Conservation (phyloP, 495 filamentous ascomycete species). For the Aspergillus leporis region DNA sequence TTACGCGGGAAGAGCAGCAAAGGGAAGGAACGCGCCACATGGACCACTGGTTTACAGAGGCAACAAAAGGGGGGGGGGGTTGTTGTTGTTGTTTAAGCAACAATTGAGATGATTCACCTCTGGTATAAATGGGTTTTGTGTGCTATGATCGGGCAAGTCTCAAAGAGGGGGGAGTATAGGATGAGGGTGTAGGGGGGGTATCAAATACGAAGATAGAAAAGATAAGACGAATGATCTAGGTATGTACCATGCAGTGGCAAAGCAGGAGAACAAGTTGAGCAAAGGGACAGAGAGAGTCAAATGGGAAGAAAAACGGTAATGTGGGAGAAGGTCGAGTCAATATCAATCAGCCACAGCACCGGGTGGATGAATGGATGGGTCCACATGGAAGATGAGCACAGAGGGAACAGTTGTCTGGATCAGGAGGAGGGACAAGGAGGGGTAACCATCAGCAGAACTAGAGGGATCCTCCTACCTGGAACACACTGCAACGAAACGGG, state of each 20-base stretch:
- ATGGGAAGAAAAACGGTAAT: conserved; percentile 9
- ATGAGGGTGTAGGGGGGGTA: neutral
- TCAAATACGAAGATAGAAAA: neutral
- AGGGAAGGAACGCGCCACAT: neutral
- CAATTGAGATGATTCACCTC: conserved; percentile 10
- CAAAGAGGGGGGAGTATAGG: neutral
- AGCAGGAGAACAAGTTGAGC: conserved; percentile 1
- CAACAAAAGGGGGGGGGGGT: neutral
- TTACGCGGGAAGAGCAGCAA: conserved; percentile 17
- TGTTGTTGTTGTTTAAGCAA: neutral
- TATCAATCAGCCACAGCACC: conserved; percentile 16
- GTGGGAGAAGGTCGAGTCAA: conserved; percentile 9
- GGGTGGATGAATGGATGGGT: conserved; percentile 8
- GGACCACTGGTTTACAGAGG: conserved; percentile 1
- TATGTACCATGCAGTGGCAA: neutral
- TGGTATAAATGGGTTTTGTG: conserved; percentile 7
- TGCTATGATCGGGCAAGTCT: neutral
- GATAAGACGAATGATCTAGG: neutral
- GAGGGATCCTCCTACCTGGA: conserved; percentile 10
- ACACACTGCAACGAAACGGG: neutral
- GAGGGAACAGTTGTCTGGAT: conserved; percentile 14
- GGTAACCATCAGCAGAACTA: conserved; percentile 12
- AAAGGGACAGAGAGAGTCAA: conserved; percentile 6
- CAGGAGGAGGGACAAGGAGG: conserved; percentile 15
- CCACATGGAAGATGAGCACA: conserved; percentile 10